Evolutionary conservation across 2,329 filamentous ascomycete genomes (phyloP).

Genomic region (Metarhizium sp.): DNA sequence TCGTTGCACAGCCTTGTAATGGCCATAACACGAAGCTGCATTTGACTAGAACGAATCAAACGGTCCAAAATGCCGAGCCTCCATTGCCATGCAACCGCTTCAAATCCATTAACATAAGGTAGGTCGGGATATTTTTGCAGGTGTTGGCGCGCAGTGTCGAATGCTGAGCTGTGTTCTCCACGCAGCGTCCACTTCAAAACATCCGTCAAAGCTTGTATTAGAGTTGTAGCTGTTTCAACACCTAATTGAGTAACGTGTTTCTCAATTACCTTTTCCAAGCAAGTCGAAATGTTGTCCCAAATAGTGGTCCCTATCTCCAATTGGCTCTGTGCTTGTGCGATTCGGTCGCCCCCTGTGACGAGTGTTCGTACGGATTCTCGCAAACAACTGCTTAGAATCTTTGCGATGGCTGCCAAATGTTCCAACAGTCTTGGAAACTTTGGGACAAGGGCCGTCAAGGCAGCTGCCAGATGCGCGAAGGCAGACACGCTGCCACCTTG

Average conservation of each 20-base stretch:
- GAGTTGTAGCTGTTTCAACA: conserved; percentile 30
- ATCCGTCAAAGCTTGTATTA: conserved; percentile 32
- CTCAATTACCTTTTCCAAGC: conserved; percentile 39
- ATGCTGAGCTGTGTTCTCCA: conserved; percentile 26
- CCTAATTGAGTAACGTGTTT: conserved; percentile 45
- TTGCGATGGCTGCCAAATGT: conserved; percentile 27
- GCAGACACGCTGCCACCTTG: conserved; percentile 31
- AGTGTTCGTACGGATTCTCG: conserved; percentile 18
- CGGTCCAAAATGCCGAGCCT: conserved; percentile 59
- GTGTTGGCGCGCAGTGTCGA: conserved; percentile 17
- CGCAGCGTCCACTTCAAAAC: conserved; percentile 34
- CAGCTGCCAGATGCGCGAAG: conserved; percentile 33
- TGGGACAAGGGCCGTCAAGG: conserved; percentile 30
- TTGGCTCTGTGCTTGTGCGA: conserved; percentile 18
- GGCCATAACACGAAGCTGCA: conserved; percentile 79
- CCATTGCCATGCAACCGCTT: conserved; percentile 54
- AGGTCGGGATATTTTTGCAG: conserved; percentile 25
- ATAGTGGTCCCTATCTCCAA: conserved; percentile 31
- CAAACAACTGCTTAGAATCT: conserved; percentile 24
- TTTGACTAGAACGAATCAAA: conserved; percentile 74
- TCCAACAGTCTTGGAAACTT: conserved; percentile 38
- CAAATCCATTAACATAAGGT: conserved; percentile 27
- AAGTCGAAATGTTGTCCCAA: conserved; percentile 32
- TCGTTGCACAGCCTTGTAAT: conserved; percentile 64
- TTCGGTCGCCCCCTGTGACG: conserved; percentile 10